Percentiles rank a stretch among this genome's conserved stretches.
phyloP scores from a whole-genome alignment of 2,329 filamentous ascomycete species.

The Xylaria sp. region DNA sequence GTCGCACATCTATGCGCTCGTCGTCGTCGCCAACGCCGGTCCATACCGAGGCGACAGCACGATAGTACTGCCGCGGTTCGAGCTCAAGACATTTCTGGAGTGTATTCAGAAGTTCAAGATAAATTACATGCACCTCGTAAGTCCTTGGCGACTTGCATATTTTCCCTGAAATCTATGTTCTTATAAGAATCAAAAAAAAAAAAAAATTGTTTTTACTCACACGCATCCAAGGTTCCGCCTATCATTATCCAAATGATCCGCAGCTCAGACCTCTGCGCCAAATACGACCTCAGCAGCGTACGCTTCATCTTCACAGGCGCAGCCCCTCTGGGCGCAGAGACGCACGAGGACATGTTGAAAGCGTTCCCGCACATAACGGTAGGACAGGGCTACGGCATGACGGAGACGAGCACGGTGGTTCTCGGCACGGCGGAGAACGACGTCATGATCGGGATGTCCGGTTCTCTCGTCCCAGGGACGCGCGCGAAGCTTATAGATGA shows the following conservation, averaged over 20 bases:
- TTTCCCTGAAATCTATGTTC: no score
- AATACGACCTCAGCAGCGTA: slow-evolving; percentile 78
- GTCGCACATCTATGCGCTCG: slow-evolving; percentile 81
- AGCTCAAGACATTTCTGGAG: slow-evolving; percentile 69
- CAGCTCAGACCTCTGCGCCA: slow-evolving; percentile 66
- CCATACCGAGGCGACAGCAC: slow-evolving; percentile 77
- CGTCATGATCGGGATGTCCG: slow-evolving; percentile 76
- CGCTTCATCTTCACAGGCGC: slow-evolving; percentile 76
- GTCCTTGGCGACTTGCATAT: not conserved
- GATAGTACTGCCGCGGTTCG: slow-evolving; percentile 78
- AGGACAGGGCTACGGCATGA: slow-evolving; percentile 79
- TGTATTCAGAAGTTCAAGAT: slow-evolving; percentile 76
- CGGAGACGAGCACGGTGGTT: slow-evolving; percentile 79
- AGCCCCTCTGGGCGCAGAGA: slow-evolving; percentile 80
- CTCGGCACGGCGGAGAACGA: slow-evolving; percentile 69
- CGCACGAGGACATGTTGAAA: slow-evolving; percentile 63
- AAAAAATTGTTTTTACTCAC: not conserved
- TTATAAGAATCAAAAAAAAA: no score
- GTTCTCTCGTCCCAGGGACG: slow-evolving; percentile 72
- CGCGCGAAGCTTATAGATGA: slow-evolving; percentile 73
- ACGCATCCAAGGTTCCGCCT: slow-evolving; percentile 71
- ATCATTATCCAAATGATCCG: slow-evolving; percentile 83
- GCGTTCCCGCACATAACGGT: slow-evolving; percentile 65
- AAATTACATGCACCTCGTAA: slow-evolving; percentile 69
- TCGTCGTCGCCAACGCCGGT: slow-evolving; percentile 73